Evolutionary conservation across 1,139 yeast species (phyloP).

Genomic region (Kodamaea suecica): DNA sequence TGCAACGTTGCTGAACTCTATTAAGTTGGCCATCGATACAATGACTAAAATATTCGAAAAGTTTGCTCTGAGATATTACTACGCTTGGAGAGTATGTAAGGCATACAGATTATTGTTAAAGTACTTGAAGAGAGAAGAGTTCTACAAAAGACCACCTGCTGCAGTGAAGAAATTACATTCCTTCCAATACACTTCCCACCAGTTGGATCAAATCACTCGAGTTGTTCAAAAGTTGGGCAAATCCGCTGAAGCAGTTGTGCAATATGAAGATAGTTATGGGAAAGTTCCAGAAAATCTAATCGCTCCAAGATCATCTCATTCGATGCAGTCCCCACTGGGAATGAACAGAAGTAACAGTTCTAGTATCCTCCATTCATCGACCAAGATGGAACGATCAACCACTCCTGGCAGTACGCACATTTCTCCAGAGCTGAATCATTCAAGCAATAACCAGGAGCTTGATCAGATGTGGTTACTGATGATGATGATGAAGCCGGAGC

Average conservation of each 20-base stretch:
- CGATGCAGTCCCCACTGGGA: not conserved
- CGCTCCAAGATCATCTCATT: not conserved
- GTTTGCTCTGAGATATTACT: conserved; percentile 41
- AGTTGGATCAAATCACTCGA: conserved; percentile 14
- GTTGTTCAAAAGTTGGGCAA: conserved; percentile 10
- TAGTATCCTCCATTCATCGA: not conserved
- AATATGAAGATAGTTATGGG: conserved; percentile 9
- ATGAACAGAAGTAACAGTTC: not conserved
- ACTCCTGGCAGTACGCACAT: conserved; percentile 4
- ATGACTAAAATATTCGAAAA: conserved; percentile 15
- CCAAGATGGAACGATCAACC: conserved; percentile 3
- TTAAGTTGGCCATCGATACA: conserved; percentile 8
- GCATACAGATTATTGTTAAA: conserved; percentile 23
- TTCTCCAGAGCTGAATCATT: conserved; percentile 10
- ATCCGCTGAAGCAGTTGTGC: conserved; percentile 10
- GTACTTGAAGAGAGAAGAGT: conserved; percentile 10
- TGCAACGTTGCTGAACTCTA: conserved; percentile 5
- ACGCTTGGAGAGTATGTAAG: conserved; percentile 54
- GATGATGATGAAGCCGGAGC: conserved; percentile 13
- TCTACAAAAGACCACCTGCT: conserved; percentile 12
- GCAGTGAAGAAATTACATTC: conserved; percentile 13
- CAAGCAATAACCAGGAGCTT: conserved; percentile 10
- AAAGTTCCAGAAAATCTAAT: conserved; percentile 9
- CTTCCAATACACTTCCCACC: conserved; percentile 15
- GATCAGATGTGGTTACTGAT: conserved; percentile 19